Conservation (phyloP, 345 rosid species). For the Syzygium grande region DNA sequence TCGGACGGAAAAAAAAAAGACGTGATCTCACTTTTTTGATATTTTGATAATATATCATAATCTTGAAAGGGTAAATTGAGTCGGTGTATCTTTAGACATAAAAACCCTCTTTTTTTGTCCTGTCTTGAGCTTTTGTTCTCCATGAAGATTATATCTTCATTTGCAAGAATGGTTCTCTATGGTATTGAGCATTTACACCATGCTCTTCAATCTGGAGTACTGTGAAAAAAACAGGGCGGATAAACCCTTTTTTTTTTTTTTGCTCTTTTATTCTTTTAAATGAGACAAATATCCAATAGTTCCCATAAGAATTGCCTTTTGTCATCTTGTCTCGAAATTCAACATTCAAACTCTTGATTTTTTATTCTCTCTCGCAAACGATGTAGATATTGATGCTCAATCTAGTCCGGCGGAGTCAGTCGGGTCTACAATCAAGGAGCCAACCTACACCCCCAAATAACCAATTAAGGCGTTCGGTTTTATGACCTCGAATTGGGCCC, state of each 20-base stretch:
- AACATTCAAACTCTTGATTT: not conserved
- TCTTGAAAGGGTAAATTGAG: not conserved
- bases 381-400: not conserved
- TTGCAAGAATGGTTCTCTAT: not conserved
- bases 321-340: not conserved
- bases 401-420: not conserved
- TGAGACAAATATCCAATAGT: not conserved
- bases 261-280: not conserved
- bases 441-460: not conserved
- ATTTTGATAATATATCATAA: fast-evolving
- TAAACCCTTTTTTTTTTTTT: too few species aligned
- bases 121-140: not conserved
- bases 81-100: not conserved
- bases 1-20: too few species aligned
- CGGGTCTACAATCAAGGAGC: not conserved
- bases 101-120: not conserved
- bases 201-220: not conserved
- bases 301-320: not conserved
- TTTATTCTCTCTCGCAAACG: not conserved
- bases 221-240: not conserved
- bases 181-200: not conserved
- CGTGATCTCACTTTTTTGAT: not conserved
- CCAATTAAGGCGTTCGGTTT: not conserved
- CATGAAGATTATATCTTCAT: not conserved
- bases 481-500: not conserved